These are phyloP conservation scores for Fraxinus paxiana DNA, from an alignment of 305 asterid genomes.

Conservation along the genomic window DNA sequence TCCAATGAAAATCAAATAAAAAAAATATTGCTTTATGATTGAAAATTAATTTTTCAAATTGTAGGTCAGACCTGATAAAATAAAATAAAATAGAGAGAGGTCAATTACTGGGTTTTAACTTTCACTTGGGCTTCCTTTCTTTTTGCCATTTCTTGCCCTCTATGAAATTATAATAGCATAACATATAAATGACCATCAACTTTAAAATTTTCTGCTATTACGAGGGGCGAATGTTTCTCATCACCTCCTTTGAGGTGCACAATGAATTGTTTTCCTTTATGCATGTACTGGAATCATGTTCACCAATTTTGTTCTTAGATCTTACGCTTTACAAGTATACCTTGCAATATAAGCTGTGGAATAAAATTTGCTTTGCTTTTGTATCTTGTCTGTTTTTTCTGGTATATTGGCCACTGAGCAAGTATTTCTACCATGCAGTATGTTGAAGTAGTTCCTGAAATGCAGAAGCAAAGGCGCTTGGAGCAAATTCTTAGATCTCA, in stretches of 20 bases:
- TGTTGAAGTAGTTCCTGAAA: constrained; percentile 83
- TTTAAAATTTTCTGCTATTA: neutral
- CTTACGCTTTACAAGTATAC: neutral
- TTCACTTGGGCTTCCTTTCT: neutral
- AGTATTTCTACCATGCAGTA: constrained; percentile 42
- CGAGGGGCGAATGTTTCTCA: neutral
- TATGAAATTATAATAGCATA: neutral
- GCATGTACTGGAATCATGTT: neutral
- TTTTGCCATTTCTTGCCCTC: neutral
- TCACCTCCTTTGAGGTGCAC: neutral
- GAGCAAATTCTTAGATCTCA: constrained; percentile 93
- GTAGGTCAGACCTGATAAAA: neutral
- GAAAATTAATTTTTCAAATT: neutral
- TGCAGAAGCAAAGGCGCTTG: constrained; percentile 88
- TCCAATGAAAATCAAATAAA: constrained; percentile 14
- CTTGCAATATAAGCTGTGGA: neutral
- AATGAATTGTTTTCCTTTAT: neutral
- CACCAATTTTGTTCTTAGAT: neutral
- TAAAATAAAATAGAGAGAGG: neutral
- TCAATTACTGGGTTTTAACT: constrained; percentile 1
- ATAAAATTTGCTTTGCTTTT: neutral
- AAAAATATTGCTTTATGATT: neutral
- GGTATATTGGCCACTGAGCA: neutral
- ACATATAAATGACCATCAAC: neutral
- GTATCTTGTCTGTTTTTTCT: neutral